Evolutionary conservation across 139 green algal species (phyloP).

Genomic region (Chlorella sorokiniana): DNA sequence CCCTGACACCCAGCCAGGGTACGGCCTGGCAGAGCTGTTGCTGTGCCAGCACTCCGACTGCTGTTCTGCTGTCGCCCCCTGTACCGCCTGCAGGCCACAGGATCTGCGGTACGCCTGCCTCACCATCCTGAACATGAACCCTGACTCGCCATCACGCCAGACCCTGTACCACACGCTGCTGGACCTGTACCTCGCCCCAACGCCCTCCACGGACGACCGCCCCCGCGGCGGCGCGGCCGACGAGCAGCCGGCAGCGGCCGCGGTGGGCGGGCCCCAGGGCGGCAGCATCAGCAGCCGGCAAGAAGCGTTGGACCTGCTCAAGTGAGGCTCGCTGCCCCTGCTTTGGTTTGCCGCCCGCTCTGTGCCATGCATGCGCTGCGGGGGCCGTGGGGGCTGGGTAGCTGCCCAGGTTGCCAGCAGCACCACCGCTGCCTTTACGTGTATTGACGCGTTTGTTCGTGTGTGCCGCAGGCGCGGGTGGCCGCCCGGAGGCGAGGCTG

Average conservation of each 20-base stretch:
- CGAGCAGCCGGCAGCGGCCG: background rate
- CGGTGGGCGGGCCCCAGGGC: background rate
- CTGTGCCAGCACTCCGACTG: background rate
- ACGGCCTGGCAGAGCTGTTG: too few relatives aligned
- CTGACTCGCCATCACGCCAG: conserved; percentile 48
- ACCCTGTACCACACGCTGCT: conserved; percentile 86
- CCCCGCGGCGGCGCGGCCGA: background rate
- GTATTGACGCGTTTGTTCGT: too few relatives aligned
- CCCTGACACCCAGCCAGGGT: too few relatives aligned
- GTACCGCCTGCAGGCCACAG: conserved; percentile 53
- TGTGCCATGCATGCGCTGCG: background rate
- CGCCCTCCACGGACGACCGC: too few relatives aligned
- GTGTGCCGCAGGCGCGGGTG: conserved; percentile 78
- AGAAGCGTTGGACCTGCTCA: conserved; percentile 84
- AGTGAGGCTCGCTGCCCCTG: conserved; percentile 74
- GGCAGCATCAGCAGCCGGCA: conserved; percentile 36
- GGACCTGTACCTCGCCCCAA: conserved; percentile 82
- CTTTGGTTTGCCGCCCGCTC: background rate
- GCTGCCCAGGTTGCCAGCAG: background rate
- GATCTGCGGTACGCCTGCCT: conserved; percentile 59
- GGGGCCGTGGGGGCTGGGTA: too few relatives aligned
- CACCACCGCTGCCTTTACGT: background rate
- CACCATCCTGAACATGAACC: conserved; percentile 72
- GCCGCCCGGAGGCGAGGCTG: conserved; percentile 61
- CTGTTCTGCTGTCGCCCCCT: background rate